Percentiles rank a stretch among this genome's conserved stretches.
These are phyloP conservation scores for Colletotrichum siamense DNA, from an alignment of 2,329 filamentous ascomycete genomes.

Conservation along the genomic window DNA sequence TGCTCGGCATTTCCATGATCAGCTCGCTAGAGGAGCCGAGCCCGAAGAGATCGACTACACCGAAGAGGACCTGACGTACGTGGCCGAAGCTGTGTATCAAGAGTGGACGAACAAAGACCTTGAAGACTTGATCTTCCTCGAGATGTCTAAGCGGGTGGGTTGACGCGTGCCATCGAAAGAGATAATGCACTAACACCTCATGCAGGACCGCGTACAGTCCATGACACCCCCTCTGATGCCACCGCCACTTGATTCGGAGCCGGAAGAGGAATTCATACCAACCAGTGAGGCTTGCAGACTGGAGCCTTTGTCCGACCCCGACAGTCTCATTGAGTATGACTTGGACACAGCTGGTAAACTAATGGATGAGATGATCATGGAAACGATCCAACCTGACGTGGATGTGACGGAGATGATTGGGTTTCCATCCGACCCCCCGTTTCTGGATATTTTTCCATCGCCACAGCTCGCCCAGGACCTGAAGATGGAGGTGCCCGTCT, in stretches of 20 bases:
- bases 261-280: conserved; percentile 27
- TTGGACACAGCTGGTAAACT: conserved; percentile 10
- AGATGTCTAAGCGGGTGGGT: background rate
- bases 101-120: background rate
- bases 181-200: background rate
- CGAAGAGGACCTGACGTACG: background rate
- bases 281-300: conserved; percentile 24
- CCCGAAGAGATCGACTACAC: background rate
- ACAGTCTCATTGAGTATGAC: conserved; percentile 24
- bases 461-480: background rate
- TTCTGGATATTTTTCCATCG: background rate
- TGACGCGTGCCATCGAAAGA: background rate
- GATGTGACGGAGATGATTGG: background rate
- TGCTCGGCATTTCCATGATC: conserved; percentile 3
- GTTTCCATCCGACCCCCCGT: background rate
- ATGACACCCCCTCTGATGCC: background rate
- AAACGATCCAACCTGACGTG: background rate
- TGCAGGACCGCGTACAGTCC: background rate
- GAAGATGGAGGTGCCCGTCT: background rate
- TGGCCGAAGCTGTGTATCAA: background rate
- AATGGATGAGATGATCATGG: background rate
- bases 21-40: conserved; percentile 1
- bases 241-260: background rate
- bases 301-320: conserved; percentile 35
- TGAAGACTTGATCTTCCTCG: background rate